A percentile compares a stretch with the other conserved stretches of the same genome.
phyloP scores from a whole-genome alignment of 2,329 filamentous ascomycete species.

The Talaromyces sp. region DNA sequence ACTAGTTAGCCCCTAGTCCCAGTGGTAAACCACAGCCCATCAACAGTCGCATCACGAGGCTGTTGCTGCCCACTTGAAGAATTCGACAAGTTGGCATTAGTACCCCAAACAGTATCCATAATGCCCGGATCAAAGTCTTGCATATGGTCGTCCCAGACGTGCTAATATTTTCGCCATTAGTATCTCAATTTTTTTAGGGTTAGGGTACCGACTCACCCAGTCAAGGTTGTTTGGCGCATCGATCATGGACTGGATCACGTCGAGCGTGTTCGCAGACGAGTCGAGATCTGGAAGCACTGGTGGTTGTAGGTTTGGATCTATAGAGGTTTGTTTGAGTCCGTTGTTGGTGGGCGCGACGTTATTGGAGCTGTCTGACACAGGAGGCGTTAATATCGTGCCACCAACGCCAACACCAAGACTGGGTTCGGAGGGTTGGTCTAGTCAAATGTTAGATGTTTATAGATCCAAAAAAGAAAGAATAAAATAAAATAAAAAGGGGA shows the following conservation, averaged over 20 bases:
- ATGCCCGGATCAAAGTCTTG: constrained; percentile 7
- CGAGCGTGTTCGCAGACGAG: constrained; percentile 14
- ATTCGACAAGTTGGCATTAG: neutral
- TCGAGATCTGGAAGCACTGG: neutral
- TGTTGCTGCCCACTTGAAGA: neutral
- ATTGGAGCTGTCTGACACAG: neutral
- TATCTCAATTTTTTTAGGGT: too few species aligned
- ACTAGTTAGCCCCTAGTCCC: neutral
- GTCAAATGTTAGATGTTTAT: neutral
- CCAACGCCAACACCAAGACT: neutral
- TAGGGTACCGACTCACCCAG: constrained; percentile 24
- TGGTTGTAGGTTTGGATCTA: neutral
- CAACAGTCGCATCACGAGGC: neutral
- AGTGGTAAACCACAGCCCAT: neutral
- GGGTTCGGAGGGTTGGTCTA: neutral
- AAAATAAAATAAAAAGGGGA: neutral
- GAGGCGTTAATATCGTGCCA: neutral
- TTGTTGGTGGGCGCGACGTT: neutral
- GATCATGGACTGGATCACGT: constrained; percentile 30
- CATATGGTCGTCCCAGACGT: constrained; percentile 21
- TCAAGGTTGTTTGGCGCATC: constrained; percentile 25
- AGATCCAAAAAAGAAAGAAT: neutral
- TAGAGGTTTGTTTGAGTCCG: neutral
- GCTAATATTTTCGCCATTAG: constrained; percentile 9
- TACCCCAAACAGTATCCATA: constrained; percentile 6